Evolutionary conservation across 1,139 yeast genomes (phyloP), one percentile per base, ranked within the genome.

Genomic region (Saccharomyces hybrid): DNA sequence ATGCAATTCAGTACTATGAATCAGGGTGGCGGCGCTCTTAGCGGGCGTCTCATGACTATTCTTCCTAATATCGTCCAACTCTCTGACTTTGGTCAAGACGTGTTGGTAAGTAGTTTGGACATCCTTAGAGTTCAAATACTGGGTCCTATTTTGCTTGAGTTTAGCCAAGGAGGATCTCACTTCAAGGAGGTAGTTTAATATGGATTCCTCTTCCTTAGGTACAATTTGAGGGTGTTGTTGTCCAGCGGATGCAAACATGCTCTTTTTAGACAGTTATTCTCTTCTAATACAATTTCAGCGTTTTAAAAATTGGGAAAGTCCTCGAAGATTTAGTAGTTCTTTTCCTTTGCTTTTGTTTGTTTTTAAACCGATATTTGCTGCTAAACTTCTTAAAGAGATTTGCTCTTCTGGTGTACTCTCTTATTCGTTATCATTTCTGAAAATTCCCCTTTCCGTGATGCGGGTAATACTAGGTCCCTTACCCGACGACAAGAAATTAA

Each of bases 121-220:
- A 62, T 83, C 88, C 61, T 80, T 78, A 41, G 89, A 83, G 64
- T 80, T 81, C 64, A 86, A 75, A 62, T 78, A 86, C 58, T 80
- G 82, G 48, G 77, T 71, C 54, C 90, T 76, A 68, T 86, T 85
- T 64, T 81, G 82, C 67, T 86, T 86, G 62, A 85, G 70, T n/a
- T 72, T 70, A 3, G 84, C 75, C 31, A 86, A 70, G 13, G 73
- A 69, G 53, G 75, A 71, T 65, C 88, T 78, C 48, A 82, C 78
- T 16, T 67, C 71, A 2, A 73, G 65, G 49, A 86, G 73, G 51
- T 78, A 73, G 38, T 76, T 78, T 61, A 79, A 75, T 55, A 83
- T 72, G 6, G 70, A 70, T 60, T 76, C 76, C 66, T 86, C 93
- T 58, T 75, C 76, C 8, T 68, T 61, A 13, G 87, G 88, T 11